Conservation (phyloP, 1,139 yeast species). For the Waltiozyma sp. region DNA sequence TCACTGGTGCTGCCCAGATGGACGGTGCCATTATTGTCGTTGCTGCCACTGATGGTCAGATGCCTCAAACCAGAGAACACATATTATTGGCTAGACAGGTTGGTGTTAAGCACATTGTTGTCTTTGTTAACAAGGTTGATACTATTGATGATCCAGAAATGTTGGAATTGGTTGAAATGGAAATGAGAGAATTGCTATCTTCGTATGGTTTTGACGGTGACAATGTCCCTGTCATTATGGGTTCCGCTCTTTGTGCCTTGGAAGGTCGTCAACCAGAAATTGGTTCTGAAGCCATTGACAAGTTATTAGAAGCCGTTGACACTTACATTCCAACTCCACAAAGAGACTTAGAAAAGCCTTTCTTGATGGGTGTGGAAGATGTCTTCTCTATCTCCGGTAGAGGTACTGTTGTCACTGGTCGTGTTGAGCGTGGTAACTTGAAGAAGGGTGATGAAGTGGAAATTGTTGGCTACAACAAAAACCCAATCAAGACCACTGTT, state of each 20-base stretch:
- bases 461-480: conserved; percentile 83
- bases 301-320: conserved; percentile 86
- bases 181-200: conserved; percentile 91
- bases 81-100: conserved; percentile 97
- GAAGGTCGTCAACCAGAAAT: conserved; percentile 85
- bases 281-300: conserved; percentile 76
- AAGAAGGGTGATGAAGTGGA: conserved; percentile 98
- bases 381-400: conserved; percentile 98
- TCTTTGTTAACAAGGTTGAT: conserved; percentile 95
- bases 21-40: conserved; percentile 99
- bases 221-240: conserved; percentile 95
- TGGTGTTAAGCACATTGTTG: conserved; percentile 96
- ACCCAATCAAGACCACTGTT: conserved; percentile 85
- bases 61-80: conserved; percentile 99
- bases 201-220: conserved; percentile 97
- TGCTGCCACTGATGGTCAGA: conserved; percentile 98
- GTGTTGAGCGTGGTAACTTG: conserved; percentile 95
- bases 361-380: conserved; percentile 95
- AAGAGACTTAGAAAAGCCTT: conserved; percentile 94
- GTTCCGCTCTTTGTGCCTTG: conserved; percentile 95
- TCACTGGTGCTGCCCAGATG: conserved; percentile 99
- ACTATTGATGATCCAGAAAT: conserved; percentile 97
- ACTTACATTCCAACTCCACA: conserved; percentile 91
- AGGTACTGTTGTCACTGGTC: conserved; percentile 98
- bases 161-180: conserved; percentile 99